Evolutionary conservation across 2,329 filamentous ascomycete species (phyloP).

Genomic region (Trichoderma aggressivum): DNA sequence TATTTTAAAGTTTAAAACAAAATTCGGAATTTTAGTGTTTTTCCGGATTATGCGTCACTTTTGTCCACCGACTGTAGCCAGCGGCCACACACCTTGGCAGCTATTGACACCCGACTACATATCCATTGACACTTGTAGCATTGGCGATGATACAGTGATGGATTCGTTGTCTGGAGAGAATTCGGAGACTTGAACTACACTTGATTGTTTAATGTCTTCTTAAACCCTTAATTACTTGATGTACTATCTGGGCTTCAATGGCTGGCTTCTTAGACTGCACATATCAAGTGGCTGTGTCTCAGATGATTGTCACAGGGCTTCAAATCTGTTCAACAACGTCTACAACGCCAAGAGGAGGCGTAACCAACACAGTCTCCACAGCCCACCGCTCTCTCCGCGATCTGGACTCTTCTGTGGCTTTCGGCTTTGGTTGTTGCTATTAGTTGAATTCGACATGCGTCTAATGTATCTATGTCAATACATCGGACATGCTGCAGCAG

Average conservation of each 20-base stretch:
- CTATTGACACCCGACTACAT: background rate
- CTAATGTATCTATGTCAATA: background rate
- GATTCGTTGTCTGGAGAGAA: background rate
- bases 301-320: background rate
- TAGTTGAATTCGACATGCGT: background rate
- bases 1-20: too few relatives aligned
- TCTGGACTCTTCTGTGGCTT: background rate
- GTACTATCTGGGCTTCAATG: background rate
- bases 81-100: background rate
- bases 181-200: too few relatives aligned
- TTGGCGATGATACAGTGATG: background rate
- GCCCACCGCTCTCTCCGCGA: background rate
- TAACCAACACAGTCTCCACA: background rate
- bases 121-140: background rate
- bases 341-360: background rate
- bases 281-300: background rate
- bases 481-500: too few relatives aligned
- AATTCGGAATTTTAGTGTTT: too few relatives aligned
- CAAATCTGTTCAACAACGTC: background rate
- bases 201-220: background rate
- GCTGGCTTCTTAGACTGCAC: background rate
- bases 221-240: slow-evolving; percentile 25
- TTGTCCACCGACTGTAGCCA: too few relatives aligned
- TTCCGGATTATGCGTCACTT: too few relatives aligned
- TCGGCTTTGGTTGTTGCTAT: background rate